Conservation (phyloP, 2,329 filamentous ascomycete species). For the Botrytis elliptica region DNA sequence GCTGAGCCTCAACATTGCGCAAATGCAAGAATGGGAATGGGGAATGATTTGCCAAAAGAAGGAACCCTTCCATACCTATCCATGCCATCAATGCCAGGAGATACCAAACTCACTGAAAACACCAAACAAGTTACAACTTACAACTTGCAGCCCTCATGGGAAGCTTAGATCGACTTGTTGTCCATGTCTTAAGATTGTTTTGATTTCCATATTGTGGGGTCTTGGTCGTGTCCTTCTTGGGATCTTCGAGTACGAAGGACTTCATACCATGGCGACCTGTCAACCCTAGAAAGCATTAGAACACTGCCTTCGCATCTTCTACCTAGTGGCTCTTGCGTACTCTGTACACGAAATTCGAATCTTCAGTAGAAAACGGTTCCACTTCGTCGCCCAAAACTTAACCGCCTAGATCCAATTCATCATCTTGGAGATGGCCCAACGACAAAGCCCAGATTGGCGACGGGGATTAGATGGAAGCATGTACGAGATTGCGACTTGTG, state of each 20-base stretch:
- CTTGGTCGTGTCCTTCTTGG: constrained; percentile 3
- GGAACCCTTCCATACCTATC: not conserved
- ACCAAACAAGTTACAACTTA: not conserved
- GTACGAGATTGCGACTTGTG: not conserved
- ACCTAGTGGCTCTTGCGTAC: constrained; percentile 14
- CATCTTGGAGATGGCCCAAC: not conserved
- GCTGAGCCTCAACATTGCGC: constrained; percentile 10
- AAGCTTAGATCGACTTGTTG: constrained; percentile 10
- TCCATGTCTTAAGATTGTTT: constrained; percentile 12
- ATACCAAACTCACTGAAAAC: not conserved
- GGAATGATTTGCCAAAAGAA: not conserved
- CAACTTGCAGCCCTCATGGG: not conserved
- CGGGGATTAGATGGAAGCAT: constrained; percentile 6
- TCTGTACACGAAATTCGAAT: not conserved
- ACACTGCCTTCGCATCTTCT: constrained; percentile 15
- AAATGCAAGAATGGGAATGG: not conserved
- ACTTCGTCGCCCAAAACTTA: constrained; percentile 1
- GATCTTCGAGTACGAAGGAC: not conserved
- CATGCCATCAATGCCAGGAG: not conserved
- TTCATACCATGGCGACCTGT: not conserved
- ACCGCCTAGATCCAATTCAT: constrained; percentile 3
- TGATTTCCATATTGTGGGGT: not conserved
- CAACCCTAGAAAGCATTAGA: not conserved
- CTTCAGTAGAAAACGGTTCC: constrained; percentile 1
- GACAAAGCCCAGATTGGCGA: not conserved